Base-by-base conservation (phyloP, 2,329 filamentous ascomycete genomes). In the Alternaria burnsii region DNA sequence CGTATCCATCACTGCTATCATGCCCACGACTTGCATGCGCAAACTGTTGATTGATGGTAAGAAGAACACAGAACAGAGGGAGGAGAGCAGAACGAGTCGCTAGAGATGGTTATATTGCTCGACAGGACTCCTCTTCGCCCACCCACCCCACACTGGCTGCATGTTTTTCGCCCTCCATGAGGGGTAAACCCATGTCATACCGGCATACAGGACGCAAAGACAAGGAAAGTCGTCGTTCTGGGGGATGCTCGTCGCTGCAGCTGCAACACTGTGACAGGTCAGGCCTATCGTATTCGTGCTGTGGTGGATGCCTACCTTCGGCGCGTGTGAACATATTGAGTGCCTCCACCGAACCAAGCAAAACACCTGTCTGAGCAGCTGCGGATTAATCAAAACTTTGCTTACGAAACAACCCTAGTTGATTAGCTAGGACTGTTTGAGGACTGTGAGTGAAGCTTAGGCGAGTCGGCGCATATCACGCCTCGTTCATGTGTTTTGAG, bases 271-370 rank as follows among this genome's bases (percentile, higher is more conserved):
- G 42, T 28, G 10, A 36, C n/a, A 16, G 30, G 32, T 20, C 20
- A 50, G 18, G 20, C 32, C 32, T 38, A 36, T 50, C 46, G 46
- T 38, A 24, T 36, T 26, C 14, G 46, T 30, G 46, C 20, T 22
- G 46, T 50, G 46, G 46, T 50, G 46, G 46, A 50, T 50, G 20
- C 46, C 46, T 50, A 26, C 32, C 14, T 14, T 50, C 46, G 32
- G 46, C 16, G 30, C 14, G 16, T 50, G 20, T 50, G 46, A 36
- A 50, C 46, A 36, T 36, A 38, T 50, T 24, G 20, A 50, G 46
- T 14, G 46, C 32, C 22, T 36, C 14, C 46, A 32, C 46, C 46
- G 46, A 48, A 50, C 32, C 30, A 50, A 36, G 46, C 16, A 16
- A 26, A 36, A 26, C 32, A 24, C 32, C 30, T 10, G 22, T n/a